Evolutionary conservation across 495 filamentous ascomycete species (phyloP), one percentile per base, ranked within the genome.

Genomic region (Penicillium dipodomyicola): DNA sequence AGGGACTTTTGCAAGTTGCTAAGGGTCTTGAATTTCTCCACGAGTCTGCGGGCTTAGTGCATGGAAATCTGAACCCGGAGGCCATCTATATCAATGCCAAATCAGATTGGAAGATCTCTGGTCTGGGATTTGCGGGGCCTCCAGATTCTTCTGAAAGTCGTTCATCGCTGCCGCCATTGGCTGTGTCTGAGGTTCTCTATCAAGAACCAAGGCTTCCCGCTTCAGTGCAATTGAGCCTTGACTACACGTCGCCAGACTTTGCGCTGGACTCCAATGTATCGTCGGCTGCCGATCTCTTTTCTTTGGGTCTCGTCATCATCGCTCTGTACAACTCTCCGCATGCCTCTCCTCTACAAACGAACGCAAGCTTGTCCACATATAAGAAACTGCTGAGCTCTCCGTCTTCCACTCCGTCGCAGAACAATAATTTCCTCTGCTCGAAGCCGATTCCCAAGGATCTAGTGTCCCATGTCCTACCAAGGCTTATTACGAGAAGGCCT

Each of bases 91-190:
- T 98, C 64, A 98, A 98, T 75, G 84, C 88, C 15, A 98, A 98
- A 82, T 96, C 92, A 7, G 94, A 98, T 72, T 98, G 94, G 94
- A 98, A 98, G 68, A 89, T 98, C 49, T 91, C 90, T 51, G 93
- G 92, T 32, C 78, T 98, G 43, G 83, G 86, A n/a, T 97, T 97
- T 72, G 87, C 90, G 62, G 87, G 89, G 19, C 87, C 89, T 9
- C 82, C 87, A 25, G 84, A 88, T 54, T 77, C 80, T 47, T 88
- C 89, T 9, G 82, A 81, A 23, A 84, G 86, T 41, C 80, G 86
- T 20, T 84, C 85, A 10, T 85, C 86, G 5, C 79, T 92, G 23
- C 77, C 84, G 15, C 88, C 89, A 10, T 84, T 97, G 59, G 88
- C 84, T 45, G 81, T 96, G 8, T 87, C 86, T 12, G 92, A 96